These are phyloP conservation scores for Candida sanyaensis DNA, from an alignment of 1,139 yeast genomes.

Conservation along the genomic window DNA sequence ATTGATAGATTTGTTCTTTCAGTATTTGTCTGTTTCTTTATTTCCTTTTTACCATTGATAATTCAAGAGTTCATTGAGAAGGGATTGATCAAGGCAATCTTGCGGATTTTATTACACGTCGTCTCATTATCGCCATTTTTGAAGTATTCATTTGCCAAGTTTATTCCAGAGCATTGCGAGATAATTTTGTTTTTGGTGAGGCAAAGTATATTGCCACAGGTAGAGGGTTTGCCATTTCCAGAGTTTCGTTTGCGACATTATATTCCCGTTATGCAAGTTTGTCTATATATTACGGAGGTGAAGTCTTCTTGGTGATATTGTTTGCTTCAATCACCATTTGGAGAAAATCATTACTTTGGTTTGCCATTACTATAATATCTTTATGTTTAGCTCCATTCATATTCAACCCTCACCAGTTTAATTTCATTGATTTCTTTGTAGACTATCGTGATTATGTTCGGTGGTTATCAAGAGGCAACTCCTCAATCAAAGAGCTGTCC, in stretches of 20 bases:
- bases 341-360: slow-evolving; percentile 81
- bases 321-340: slow-evolving; percentile 72
- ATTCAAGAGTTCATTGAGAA: slow-evolving; percentile 81
- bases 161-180: slow-evolving; percentile 69
- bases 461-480: slow-evolving; percentile 73
- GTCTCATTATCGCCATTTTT: slow-evolving; percentile 78
- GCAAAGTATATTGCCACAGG: slow-evolving; percentile 86
- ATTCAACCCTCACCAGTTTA: slow-evolving; percentile 86
- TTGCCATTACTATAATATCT: slow-evolving; percentile 75
- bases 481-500: slow-evolving; percentile 47
- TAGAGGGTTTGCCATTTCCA: slow-evolving; percentile 76
- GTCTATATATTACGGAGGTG: slow-evolving; percentile 67
- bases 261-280: slow-evolving; percentile 66
- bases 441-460: slow-evolving; percentile 67
- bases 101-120: slow-evolving; percentile 64
- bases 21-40: slow-evolving; percentile 79
- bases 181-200: slow-evolving; percentile 77
- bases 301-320: slow-evolving; percentile 55
- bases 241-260: slow-evolving; percentile 59
- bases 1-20: slow-evolving; percentile 78
- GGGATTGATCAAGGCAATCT: slow-evolving; percentile 64
- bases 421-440: slow-evolving; percentile 64
- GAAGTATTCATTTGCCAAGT: slow-evolving; percentile 88
- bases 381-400: slow-evolving; percentile 77
- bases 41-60: slow-evolving; percentile 77